Evolutionary conservation across 2,329 filamentous ascomycete species (phyloP), one percentile per base, ranked within the genome.

Genomic region (Aspergillus pseudoterreus): DNA sequence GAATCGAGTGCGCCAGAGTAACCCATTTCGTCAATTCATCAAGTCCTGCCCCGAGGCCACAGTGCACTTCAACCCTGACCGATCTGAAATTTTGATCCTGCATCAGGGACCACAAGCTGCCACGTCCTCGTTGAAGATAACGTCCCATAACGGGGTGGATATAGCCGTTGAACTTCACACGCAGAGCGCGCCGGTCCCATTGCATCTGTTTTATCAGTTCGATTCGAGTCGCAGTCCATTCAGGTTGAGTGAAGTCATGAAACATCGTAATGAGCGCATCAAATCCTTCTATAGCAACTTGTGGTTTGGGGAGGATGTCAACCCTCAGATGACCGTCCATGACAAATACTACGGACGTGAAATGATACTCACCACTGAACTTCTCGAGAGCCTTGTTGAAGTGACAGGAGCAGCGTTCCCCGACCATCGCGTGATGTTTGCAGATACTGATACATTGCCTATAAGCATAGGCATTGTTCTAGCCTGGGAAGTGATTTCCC

Each of bases 231-330:
- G 88, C 51, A 91, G 91, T 19, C 95, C 95, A 65, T 90, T 92
- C 15, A 90, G 90, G 14, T 94, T 97, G 57, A 87, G 86, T 53
- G 92, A 97, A 72, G 86, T 96, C 54, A 97, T 96, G 91, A 82
- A 91, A 19, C 84, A 82, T 43, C 89, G 94, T 63, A 97, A 96
- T 69, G 90, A 96, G 67, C 86, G 90, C 56, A 96, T 96, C 79
- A 96, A 96, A 78, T 87, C 94, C 71, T 97, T 97, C 70, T 97
- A 97, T 79, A 96, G 92, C 84, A 84, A 84, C 61, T 85, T 94
- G 56, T 97, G 92, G 92, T 96, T 97, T 62, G 92, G 89, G 32
- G 79, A 90, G 47, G 90, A 95, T 60, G 71, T 78, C 24, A 78
- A 92, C 43, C 84, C 92, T 49, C 85, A 92, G 47, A 84, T 39